Conservation (phyloP, 2,329 filamentous ascomycete species). For the Phoma sp. region DNA sequence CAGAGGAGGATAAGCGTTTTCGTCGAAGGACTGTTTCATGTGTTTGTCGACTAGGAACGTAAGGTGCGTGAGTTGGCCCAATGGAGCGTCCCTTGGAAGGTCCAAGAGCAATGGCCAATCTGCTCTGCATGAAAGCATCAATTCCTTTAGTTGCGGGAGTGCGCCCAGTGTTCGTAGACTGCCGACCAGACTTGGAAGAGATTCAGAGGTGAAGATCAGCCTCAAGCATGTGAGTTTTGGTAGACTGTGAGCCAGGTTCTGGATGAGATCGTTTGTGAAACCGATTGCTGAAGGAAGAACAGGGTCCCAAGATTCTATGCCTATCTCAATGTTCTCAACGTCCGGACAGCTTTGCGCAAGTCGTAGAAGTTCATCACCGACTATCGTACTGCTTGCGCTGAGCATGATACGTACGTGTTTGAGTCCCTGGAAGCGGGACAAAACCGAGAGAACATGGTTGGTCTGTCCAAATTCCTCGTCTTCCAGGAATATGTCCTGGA, state of each 20-base stretch:
- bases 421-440: neutral
- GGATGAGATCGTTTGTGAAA: neutral
- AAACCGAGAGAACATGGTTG: neutral
- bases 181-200: neutral
- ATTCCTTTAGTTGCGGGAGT: neutral
- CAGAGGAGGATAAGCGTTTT: neutral
- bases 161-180: neutral
- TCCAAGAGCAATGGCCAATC: neutral
- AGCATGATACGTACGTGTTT: neutral
- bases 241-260: neutral
- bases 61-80: neutral
- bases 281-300: neutral
- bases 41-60: neutral
- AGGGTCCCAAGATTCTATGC: neutral
- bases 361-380: neutral
- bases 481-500: neutral
- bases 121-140: neutral
- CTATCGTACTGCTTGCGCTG: neutral
- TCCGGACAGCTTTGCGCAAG: neutral
- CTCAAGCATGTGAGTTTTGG: neutral
- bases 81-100: neutral
- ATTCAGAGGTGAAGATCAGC: neutral
- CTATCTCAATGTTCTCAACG: neutral
- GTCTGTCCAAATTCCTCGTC: neutral
- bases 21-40: neutral